phyloP scores from a whole-genome alignment of 2,329 filamentous ascomycete genomes.

The Penicillium sp. region DNA sequence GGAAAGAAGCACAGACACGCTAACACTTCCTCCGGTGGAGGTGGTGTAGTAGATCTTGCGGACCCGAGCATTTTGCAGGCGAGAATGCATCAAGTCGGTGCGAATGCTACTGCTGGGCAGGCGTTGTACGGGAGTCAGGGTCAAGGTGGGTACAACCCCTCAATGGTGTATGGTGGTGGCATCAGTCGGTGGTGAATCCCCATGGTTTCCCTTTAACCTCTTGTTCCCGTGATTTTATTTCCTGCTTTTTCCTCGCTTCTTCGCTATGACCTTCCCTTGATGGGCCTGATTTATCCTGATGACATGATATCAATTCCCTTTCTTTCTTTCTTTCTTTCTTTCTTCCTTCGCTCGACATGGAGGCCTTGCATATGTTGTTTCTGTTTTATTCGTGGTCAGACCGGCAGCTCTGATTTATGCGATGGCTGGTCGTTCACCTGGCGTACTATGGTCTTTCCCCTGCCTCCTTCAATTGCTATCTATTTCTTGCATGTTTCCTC shows the following conservation, averaged over 20 bases:
- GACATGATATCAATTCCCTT: constrained; percentile 36
- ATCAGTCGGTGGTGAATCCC: constrained; percentile 65
- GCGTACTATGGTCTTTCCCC: constrained; percentile 36
- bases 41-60: constrained; percentile 99
- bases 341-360: constrained; percentile 33
- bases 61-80: constrained; percentile 99
- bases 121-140: constrained; percentile 84
- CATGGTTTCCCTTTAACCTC: constrained; percentile 15
- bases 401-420: constrained; percentile 33
- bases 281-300: constrained; percentile 24
- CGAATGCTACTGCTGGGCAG: constrained; percentile 71
- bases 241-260: constrained; percentile 20
- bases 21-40: constrained; percentile 99
- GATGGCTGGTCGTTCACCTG: constrained; percentile 35
- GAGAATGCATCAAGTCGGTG: constrained; percentile 88
- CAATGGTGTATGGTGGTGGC: constrained; percentile 75
- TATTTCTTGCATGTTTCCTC: constrained; percentile 22
- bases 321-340: too few relatives aligned
- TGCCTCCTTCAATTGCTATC: constrained; percentile 22
- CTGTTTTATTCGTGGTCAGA: constrained; percentile 22
- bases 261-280: constrained; percentile 25
- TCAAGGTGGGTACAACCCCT: constrained; percentile 85
- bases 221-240: constrained; percentile 22
- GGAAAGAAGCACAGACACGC: constrained; percentile 99
- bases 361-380: constrained; percentile 14